Percentiles rank a stretch among this genome's conserved stretches.
These are phyloP conservation scores for Ceratobasidium sp. DNA, from an alignment of 1,284 basidiomycete species.

Conservation along the genomic window DNA sequence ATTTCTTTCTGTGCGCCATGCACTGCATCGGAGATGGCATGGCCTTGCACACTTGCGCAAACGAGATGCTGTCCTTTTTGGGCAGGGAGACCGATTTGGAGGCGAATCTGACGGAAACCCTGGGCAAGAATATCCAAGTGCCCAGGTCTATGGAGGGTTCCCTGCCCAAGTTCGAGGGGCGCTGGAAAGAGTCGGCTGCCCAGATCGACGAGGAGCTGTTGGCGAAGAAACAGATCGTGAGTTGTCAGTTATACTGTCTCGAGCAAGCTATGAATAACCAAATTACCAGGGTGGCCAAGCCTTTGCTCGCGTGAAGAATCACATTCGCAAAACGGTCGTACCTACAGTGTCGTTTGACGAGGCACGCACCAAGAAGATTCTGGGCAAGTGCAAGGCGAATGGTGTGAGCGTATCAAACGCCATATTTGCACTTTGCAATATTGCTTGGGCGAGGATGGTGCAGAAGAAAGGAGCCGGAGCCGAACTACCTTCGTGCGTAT, in stretches of 20 bases:
- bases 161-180: constrained; percentile 51
- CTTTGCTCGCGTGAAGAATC: constrained; percentile 58
- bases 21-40: constrained; percentile 82
- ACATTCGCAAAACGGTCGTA: constrained; percentile 65
- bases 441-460: constrained; percentile 69
- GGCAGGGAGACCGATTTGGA: constrained; percentile 37
- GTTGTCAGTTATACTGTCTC: neutral
- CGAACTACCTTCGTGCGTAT: constrained; percentile 63
- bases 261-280: neutral
- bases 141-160: constrained; percentile 63
- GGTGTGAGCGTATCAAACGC: constrained; percentile 78
- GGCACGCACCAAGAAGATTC: constrained; percentile 62
- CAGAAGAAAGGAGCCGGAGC: constrained; percentile 48
- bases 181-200: constrained; percentile 50
- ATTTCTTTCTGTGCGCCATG: constrained; percentile 70
- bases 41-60: constrained; percentile 75
- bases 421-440: constrained; percentile 74
- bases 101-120: constrained; percentile 59
- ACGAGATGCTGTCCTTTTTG: constrained; percentile 73
- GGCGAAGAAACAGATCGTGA: constrained; percentile 60
- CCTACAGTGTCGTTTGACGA: constrained; percentile 66
- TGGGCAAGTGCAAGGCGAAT: constrained; percentile 70
- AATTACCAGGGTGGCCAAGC: constrained; percentile 60
- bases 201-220: constrained; percentile 63
- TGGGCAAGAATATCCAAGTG: constrained; percentile 48